Evolutionary conservation across 768 basidiomycete species (phyloP), one percentile per base, ranked within the genome.

Genomic region (Gautieria morchelliformis): DNA sequence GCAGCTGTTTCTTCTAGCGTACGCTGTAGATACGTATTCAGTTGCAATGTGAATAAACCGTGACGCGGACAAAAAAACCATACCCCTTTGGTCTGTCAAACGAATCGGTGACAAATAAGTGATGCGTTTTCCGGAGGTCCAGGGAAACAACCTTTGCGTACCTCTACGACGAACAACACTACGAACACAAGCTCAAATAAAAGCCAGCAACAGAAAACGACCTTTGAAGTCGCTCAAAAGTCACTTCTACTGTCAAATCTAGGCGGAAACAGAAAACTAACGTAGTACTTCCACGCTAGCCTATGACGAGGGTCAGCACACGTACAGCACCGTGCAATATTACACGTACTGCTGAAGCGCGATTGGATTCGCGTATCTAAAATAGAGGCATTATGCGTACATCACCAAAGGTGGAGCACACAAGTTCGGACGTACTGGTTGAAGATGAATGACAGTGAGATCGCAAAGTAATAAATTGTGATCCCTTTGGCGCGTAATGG

Each of bases 401-500:
- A 7, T 9, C 42, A 10, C n/a, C n/a, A 44, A 44, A 22, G 20
- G 10, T 44, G n/a, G 42, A 44, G 10, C 42, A 22, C 35, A 67
- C 4, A 65, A 59, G 48, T 56, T n/a, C n/a, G n/a, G 61, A 70
- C 66, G 60, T 65, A 69, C 66, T 74, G 72, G 62, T 76, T 75
- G 63, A 79, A 73, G 56, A 79, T 72, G 32, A 75, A 66, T 20
- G 75, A 63, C 58, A 72, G 62, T 5, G 71, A 72, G 48, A 72
- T 66, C 33, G 67, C 59, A 61, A 76, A 76, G 46, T 69, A 70
- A 60, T 74, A 74, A 11, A 74, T 66, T 14, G 67, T 65, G 33
- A 69, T 65, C 8, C 73, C 74, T 61, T 74, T 75, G 53, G 74
- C 72, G 51, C 73, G 70, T 33, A 75, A 63, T 32, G 67, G 58